Conservation (phyloP, 116 monocot species). For the Zostera marina region DNA sequence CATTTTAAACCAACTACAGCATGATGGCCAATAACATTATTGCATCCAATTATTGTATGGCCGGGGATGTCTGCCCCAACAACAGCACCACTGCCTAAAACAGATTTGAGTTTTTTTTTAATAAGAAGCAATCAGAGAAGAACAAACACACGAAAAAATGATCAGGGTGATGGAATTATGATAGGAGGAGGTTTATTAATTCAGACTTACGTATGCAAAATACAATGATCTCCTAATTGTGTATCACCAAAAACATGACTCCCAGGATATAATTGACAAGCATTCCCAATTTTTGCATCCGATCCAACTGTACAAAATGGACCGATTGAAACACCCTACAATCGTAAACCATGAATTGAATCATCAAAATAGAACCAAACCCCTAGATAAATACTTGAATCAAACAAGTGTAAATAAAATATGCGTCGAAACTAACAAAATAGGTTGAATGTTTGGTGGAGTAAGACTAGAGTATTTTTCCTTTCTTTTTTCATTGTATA, state of each 20-base stretch:
- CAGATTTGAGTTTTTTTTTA: constrained; percentile 4
- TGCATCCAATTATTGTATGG: constrained; percentile 48
- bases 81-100: constrained; percentile 79
- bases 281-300: constrained; percentile 48
- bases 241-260: constrained; percentile 74
- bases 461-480: too few relatives aligned
- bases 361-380: neutral
- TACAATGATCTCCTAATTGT: constrained; percentile 55
- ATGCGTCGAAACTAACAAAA: neutral
- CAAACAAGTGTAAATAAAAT: too few relatives aligned
- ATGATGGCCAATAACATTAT: constrained; percentile 78
- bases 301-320: constrained; percentile 80
- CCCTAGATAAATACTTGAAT: neutral
- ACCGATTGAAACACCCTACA: constrained; percentile 56
- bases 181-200: neutral
- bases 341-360: neutral
- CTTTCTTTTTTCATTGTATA: constrained; percentile 1
- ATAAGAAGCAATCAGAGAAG: neutral
- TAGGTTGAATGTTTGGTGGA: neutral
- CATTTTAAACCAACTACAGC: constrained; percentile 67
- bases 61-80: constrained; percentile 87
- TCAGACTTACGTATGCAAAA: constrained; percentile 36
- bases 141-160: neutral
- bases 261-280: constrained; percentile 53
- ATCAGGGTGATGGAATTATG: neutral